Evolutionary conservation across 495 filamentous ascomycete genomes (phyloP).

Genomic region (Talaromyces proteolyticus): DNA sequence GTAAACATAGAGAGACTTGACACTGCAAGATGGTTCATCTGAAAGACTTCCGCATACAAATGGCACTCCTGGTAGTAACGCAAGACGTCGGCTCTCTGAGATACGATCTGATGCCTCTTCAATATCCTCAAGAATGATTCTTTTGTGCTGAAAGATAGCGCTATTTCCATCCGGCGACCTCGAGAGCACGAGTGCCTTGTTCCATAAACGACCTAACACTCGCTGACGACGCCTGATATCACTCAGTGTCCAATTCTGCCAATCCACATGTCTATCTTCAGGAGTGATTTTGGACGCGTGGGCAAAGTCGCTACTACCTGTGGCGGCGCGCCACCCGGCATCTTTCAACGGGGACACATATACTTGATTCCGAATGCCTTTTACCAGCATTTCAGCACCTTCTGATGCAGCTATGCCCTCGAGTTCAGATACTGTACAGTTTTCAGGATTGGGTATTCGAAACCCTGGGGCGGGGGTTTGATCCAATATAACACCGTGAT

Average conservation of each 20-base stretch:
- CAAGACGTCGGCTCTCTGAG: constrained; percentile 14
- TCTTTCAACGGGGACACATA: constrained; percentile 58
- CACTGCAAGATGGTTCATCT: constrained; percentile 13
- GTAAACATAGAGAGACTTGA: constrained; percentile 30
- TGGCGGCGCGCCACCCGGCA: constrained; percentile 24
- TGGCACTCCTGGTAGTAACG: constrained; percentile 30
- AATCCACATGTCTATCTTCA: constrained; percentile 48
- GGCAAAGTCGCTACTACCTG: constrained; percentile 13
- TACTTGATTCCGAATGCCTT: constrained; percentile 48
- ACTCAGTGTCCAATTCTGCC: constrained; percentile 39
- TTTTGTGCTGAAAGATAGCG: constrained; percentile 21
- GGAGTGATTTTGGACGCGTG: constrained; percentile 49
- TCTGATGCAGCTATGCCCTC: constrained; percentile 30
- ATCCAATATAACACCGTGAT: constrained; percentile 66
- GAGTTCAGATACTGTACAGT: constrained; percentile 37
- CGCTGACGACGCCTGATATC: constrained; percentile 43
- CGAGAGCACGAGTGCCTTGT: constrained; percentile 24
- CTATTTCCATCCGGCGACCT: constrained; percentile 11
- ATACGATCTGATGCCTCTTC: constrained; percentile 28
- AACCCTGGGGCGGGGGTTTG: constrained; percentile 56
- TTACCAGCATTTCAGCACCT: constrained; percentile 57
- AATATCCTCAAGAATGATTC: constrained; percentile 32
- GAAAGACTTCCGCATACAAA: constrained; percentile 24
- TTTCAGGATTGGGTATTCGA: constrained; percentile 35
- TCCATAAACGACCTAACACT: constrained; percentile 52